Percentiles rank a stretch among this genome's conserved stretches.
phyloP scores from a whole-genome alignment of 2,329 filamentous ascomycete genomes.

The Leptographium procerum region DNA sequence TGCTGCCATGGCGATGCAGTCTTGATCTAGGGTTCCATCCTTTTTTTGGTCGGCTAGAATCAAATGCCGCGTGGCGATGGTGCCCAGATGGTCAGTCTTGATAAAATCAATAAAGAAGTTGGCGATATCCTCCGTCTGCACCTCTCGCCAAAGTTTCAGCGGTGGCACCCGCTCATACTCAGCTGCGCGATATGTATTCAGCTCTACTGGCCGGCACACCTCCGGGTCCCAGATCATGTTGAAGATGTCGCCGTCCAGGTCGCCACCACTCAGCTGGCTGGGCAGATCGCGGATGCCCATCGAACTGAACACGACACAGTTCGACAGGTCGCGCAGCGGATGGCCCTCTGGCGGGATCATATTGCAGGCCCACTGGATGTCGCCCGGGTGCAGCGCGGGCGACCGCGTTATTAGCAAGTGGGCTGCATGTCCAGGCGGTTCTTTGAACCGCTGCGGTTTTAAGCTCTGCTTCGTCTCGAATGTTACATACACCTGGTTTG shows the following conservation, averaged over 20 bases:
- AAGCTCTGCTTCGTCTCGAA: constrained; percentile 11
- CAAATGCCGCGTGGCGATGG: constrained; percentile 54
- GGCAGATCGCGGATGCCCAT: constrained; percentile 62
- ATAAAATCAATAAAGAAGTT: constrained; percentile 75
- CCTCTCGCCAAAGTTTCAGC: constrained; percentile 46
- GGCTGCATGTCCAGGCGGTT: constrained; percentile 19
- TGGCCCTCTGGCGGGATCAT: constrained; percentile 48
- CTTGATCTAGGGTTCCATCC: constrained; percentile 36
- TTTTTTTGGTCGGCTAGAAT: constrained; percentile 48
- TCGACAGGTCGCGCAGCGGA: constrained; percentile 49
- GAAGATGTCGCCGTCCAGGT: constrained; percentile 75
- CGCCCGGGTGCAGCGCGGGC: constrained; percentile 71
- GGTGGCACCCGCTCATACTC: constrained; percentile 54
- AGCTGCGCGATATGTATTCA: constrained; percentile 41
- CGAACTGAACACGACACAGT: constrained; percentile 70
- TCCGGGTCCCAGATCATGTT: constrained; percentile 62
- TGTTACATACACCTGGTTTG: constrained; percentile 58
- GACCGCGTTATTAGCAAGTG: constrained; percentile 60
- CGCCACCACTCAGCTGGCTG: constrained; percentile 68
- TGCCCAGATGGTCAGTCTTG: constrained; percentile 51
- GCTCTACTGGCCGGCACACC: constrained; percentile 27
- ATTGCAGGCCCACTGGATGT: constrained; percentile 57
- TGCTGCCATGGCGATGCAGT: constrained; percentile 45
- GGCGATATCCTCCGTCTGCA: constrained; percentile 56
- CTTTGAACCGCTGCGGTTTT: constrained; percentile 10